phyloP scores from a whole-genome alignment of 371 early-diverging fungal genomes.

The Actinomucor elegans region DNA sequence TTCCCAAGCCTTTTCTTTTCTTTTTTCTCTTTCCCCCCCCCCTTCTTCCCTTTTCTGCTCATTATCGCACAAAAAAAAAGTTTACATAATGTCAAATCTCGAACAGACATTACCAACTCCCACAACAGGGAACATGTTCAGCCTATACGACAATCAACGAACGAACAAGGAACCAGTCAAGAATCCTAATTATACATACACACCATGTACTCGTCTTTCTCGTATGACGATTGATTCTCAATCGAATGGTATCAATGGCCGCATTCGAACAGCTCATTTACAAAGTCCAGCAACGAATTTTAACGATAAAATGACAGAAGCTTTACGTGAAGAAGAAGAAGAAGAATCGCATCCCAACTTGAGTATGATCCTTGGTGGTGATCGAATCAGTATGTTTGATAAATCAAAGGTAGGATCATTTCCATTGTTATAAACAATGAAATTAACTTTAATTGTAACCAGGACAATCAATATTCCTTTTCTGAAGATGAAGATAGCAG shows the following conservation, averaged over 20 bases:
- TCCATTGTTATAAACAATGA: background rate
- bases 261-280: background rate
- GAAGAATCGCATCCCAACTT: conserved; percentile 9
- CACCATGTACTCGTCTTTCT: conserved; percentile 21
- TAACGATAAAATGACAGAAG: conserved; percentile 10
- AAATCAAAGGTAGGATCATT: background rate
- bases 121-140: background rate
- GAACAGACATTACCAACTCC: conserved; percentile 2
- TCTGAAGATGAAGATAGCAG: conserved; percentile 18
- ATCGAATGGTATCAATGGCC: background rate
- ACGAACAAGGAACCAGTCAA: background rate
- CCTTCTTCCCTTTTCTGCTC: background rate
- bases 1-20: conserved; percentile 6
- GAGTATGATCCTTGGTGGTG: conserved; percentile 7
- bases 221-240: conserved; percentile 21
- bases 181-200: conserved; percentile 1
- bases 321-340: conserved; percentile 2
- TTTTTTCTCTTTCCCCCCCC: background rate
- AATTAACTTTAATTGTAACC: background rate
- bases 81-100: background rate
- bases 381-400: conserved; percentile 7
- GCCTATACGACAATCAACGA: background rate
- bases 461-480: background rate
- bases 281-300: conserved; percentile 10
- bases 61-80: background rate